phyloP scores from a whole-genome alignment of 768 basidiomycete species.

The Fibroporia radiculosa region DNA sequence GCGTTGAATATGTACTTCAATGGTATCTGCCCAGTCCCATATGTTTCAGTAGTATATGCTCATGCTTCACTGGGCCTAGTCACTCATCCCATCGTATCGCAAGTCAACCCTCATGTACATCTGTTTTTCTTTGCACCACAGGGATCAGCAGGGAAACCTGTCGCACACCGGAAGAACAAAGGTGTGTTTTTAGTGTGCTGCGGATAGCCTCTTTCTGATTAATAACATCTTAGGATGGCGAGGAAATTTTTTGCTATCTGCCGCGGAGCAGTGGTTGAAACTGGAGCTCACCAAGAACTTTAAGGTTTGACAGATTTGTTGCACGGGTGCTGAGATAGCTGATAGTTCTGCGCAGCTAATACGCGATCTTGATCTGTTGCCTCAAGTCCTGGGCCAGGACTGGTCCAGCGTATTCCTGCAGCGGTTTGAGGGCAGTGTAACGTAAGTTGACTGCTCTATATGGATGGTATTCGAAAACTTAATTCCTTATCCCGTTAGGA shows the following conservation, averaged over 20 bases:
- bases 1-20: conserved; percentile 85
- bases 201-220: background rate
- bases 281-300: conserved; percentile 96
- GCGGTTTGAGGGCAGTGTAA: conserved; percentile 82
- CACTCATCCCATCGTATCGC: conserved; percentile 88
- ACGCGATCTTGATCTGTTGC: conserved; percentile 90
- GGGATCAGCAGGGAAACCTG: conserved; percentile 87
- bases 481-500: conserved; percentile 33
- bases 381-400: conserved; percentile 88
- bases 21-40: conserved; percentile 41
- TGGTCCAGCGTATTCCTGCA: conserved; percentile 97
- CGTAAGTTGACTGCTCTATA: conserved; percentile 41
- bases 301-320: conserved; percentile 46
- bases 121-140: conserved; percentile 91
- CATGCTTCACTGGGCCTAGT: no score
- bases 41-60: no score
- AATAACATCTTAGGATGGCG: conserved; percentile 63
- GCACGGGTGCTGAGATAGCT: background rate
- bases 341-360: conserved; percentile 48
- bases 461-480: background rate
- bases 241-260: conserved; percentile 88
- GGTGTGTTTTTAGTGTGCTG: conserved; percentile 30
- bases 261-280: conserved; percentile 92
- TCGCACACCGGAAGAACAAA: conserved; percentile 90
- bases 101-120: conserved; percentile 90